These are phyloP conservation scores for Yamadazyma blattariae DNA, from an alignment of 1,139 yeast genomes.

Conservation along the genomic window DNA sequence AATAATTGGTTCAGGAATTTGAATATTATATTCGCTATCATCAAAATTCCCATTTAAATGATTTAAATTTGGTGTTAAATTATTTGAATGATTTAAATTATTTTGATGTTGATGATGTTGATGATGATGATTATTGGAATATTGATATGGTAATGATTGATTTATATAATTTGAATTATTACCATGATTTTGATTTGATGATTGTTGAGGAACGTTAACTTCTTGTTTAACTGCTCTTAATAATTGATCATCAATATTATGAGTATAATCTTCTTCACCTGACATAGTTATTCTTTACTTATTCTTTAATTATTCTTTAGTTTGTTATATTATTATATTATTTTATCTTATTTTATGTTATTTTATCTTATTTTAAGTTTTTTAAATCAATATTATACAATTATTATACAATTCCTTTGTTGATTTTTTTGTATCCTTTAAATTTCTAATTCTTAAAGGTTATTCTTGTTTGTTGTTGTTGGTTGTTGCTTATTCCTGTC, in stretches of 20 bases:
- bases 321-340: neutral
- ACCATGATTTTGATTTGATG: constrained; percentile 3
- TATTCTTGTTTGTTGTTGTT: no score
- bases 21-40: constrained; percentile 46
- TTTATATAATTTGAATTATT: constrained; percentile 1
- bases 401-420: no score
- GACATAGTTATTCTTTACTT: constrained; percentile 5
- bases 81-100: neutral
- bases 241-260: constrained; percentile 47
- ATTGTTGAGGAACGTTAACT: constrained; percentile 14
- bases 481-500: no score
- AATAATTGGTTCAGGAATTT: constrained; percentile 48
- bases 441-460: no score
- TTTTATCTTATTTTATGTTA: no score
- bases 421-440: no score
- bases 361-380: no score
- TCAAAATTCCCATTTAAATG: constrained; percentile 13
- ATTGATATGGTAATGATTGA: constrained; percentile 9
- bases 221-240: constrained; percentile 36
- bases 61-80: neutral
- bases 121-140: constrained; percentile 11
- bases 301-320: neutral
- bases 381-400: no score
- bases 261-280: constrained; percentile 34
- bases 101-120: constrained; percentile 3